Evolutionary conservation across 2,329 filamentous ascomycete species (phyloP), one percentile per base, ranked within the genome.

Genomic region (Fusarium decemcellulare): DNA sequence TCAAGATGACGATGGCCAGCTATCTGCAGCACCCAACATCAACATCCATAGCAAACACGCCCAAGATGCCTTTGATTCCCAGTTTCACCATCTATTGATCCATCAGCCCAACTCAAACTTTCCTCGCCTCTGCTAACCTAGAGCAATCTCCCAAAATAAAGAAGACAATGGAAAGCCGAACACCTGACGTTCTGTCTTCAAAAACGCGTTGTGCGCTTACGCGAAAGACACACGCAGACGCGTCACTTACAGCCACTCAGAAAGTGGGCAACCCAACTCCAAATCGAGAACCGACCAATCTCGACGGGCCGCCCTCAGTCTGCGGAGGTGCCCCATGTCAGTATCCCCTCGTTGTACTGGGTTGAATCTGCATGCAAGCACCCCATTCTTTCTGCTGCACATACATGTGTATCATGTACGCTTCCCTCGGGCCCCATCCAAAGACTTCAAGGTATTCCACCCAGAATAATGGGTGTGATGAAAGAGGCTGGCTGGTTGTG

Each of bases 1-100:
- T 68, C 63, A 70, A 61, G 36, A 70, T 70, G 67, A 70, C 67
- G 67, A 68, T 61, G 57, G 56, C 46, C 48, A 52, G 18, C 23
- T 29, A 12, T 15, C 39, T 29, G 18, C 18, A 18, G n/a, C n/a
- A 37, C 14, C 36, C 15, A 57, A 16, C 36, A 39, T 50, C 43
- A 50, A 48, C 23, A 39, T 36, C 29, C 23, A 48, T 57, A 23
- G 62, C 57, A 69, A 67, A 63, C 66, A 69, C 23, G 23, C 23
- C 23, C 23, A 23, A 23, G 23, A 23, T 23, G 60, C 53, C 50
- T 46, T 30, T 48, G 27, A 10, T 40, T 58, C 34, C 16, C 14
- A 40, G 37, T 40, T 40, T 40, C 14, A n/a, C 37, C 14, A 11
- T 43, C 29, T 63, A 44, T 27, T 30, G 39, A 48, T 58, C 50